A percentile compares a stretch with the other conserved stretches of the same genome.
Conservation (phyloP, 768 basidiomycete species). For the Lactarius pseudohatsudake region DNA sequence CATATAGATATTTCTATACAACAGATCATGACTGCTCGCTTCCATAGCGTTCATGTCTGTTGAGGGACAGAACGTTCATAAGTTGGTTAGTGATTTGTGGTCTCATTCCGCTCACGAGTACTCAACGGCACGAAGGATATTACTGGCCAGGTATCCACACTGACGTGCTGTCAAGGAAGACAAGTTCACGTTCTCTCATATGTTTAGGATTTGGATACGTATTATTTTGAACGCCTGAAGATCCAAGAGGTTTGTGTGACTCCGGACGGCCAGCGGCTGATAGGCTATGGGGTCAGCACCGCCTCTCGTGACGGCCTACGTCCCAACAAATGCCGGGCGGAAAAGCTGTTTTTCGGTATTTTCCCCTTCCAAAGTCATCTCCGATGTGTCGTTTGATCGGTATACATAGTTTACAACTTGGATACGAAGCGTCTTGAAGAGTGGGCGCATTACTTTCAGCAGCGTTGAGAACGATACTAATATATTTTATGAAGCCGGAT, state of each 20-base stretch:
- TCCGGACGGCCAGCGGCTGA: no score
- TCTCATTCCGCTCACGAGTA: neutral
- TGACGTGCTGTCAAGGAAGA: neutral
- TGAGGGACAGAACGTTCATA: neutral
- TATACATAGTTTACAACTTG: no score
- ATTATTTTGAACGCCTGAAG: no score
- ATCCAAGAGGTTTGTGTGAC: no score
- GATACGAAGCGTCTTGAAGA: neutral
- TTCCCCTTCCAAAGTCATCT: no score
- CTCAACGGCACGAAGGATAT: neutral
- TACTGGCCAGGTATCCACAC: no score
- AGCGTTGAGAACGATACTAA: conserved; percentile 11
- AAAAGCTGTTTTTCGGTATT: no score
- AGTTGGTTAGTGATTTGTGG: neutral
- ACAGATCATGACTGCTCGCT: neutral
- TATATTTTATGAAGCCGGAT: conserved; percentile 50
- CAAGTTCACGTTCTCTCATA: neutral
- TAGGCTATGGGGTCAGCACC: no score
- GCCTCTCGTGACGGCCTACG: no score
- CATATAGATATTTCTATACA: neutral
- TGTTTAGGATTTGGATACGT: neutral
- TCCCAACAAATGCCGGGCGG: no score
- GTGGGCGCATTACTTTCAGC: neutral
- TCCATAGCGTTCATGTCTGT: neutral
- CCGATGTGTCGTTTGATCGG: neutral